Evolutionary conservation across 129 eudicot genomes (phyloP), one percentile per base, ranked within the genome.

Genomic region (Flaveria robusta): DNA sequence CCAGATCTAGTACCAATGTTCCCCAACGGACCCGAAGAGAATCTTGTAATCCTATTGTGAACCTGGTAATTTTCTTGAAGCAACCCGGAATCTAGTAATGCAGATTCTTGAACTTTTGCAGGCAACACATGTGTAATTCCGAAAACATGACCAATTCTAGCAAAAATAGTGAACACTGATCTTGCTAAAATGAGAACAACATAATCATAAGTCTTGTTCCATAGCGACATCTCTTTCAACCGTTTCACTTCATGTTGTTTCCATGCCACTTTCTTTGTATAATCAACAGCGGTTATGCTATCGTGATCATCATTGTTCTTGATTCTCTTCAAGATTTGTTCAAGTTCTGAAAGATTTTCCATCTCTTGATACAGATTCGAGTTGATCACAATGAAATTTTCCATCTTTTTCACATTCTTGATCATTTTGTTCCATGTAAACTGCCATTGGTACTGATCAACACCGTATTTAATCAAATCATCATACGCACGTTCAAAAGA

Each of bases 131-230:
- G 82, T 50, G 66, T 64, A 66, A 83, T 67, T 31, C 96, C 97
- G 51, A 91, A 87, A 39, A 89, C 96, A 66, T 86, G 90, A 4
- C 89, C 91, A 4, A 91, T 87, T 78, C 85, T 83, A 60, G 80
- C 77, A 47, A 85, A 77, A 70, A 89, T 82, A 7, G 96, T 88
- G 74, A 89, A 88, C 10, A 83, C 49, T 1, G 97, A 85, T 82
- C 91, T 83, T 31, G 90, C 92, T 51, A 91, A 52, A 72, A 89
- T 85, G 34, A 77, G 84, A 70, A 91, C 84, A 0, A 79, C 79
- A 68, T 89, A 89, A 82, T 91, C 92, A 52, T 83, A 89, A n/a
- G 88, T 88, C 74, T 84, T 75, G 65, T 81, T 89, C 97, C 97
- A 91, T 22, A 89, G 75, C 7, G 96, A 91, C 18, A 67, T 83